Conservation (phyloP, 768 basidiomycete genomes). For the Daedaleopsis sinensis region DNA sequence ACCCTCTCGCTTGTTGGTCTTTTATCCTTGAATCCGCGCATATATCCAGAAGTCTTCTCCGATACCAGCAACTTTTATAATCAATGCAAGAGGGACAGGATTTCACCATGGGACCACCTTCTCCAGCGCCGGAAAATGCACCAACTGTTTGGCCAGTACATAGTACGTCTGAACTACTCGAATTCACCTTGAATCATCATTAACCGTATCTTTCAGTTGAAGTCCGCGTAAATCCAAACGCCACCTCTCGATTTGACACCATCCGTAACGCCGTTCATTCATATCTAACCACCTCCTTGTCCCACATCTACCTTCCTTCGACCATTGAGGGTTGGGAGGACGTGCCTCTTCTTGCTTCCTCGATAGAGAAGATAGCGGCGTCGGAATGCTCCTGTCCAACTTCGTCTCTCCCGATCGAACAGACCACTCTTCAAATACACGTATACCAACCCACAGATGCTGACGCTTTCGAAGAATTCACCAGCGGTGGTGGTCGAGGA, state of each 20-base stretch:
- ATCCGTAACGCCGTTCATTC: slow-evolving; percentile 65
- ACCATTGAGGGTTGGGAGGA: slow-evolving; percentile 80
- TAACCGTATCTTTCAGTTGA: slow-evolving; percentile 58
- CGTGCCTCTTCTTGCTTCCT: slow-evolving; percentile 65
- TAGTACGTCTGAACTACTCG: slow-evolving; percentile 41
- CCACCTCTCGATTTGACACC: slow-evolving; percentile 76
- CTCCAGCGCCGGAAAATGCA: slow-evolving; percentile 2
- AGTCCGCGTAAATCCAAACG: slow-evolving; percentile 69
- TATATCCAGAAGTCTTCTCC: not conserved
- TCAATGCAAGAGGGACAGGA: slow-evolving; percentile 27
- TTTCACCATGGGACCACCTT: slow-evolving; percentile 28
- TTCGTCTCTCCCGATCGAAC: slow-evolving; percentile 52
- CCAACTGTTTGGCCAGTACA: slow-evolving; percentile 64
- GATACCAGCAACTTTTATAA: not conserved
- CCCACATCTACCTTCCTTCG: slow-evolving; percentile 71
- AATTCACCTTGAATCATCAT: not conserved
- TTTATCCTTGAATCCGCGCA: not conserved
- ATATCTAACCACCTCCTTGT: slow-evolving; percentile 58
- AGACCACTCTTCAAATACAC: slow-evolving; percentile 76
- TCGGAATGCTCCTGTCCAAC: slow-evolving; percentile 67
- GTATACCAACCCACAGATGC: slow-evolving; percentile 81
- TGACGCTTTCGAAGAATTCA: slow-evolving; percentile 75
- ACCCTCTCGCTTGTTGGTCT: slow-evolving; percentile 12
- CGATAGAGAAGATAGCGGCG: slow-evolving; percentile 76
- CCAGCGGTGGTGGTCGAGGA: slow-evolving; percentile 48